A percentile compares a stretch with the other conserved stretches of the same genome.
These are phyloP conservation scores for Babjeviella inositovora DNA, from an alignment of 805 yeast species.

Conservation along the genomic window DNA sequence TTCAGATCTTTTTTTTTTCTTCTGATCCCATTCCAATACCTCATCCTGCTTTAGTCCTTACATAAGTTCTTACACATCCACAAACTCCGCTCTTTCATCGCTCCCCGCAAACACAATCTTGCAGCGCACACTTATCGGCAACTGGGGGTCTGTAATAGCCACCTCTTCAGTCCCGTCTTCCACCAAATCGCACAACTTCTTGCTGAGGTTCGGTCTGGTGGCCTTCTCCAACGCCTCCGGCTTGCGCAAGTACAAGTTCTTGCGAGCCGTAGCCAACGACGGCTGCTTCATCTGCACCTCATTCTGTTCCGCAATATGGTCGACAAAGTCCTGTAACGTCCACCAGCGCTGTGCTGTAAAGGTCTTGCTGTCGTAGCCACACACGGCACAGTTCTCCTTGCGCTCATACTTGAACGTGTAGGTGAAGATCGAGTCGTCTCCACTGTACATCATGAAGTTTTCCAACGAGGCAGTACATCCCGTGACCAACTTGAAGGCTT, in stretches of 20 bases:
- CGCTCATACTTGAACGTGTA: constrained; percentile 53
- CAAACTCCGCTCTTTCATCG: no score
- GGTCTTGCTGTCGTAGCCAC: constrained; percentile 28
- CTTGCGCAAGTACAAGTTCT: constrained; percentile 14
- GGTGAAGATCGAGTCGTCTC: constrained; percentile 64
- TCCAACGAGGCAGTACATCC: constrained; percentile 48
- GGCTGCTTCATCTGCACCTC: constrained; percentile 7
- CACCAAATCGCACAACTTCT: constrained; percentile 10
- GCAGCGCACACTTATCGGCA: constrained; percentile 17
- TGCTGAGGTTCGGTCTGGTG: constrained; percentile 13
- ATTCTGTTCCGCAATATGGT: constrained; percentile 9
- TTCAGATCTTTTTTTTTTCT: no score
- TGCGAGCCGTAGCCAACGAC: constrained; percentile 13
- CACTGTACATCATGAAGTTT: constrained; percentile 80
- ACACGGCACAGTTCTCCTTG: constrained; percentile 56
- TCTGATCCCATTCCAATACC: no score
- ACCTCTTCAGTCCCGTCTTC: constrained; percentile 16
- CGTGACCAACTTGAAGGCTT: constrained; percentile 66
- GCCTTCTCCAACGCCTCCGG: constrained; percentile 15
- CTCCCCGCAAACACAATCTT: constrained; percentile 7
- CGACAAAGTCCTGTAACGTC: constrained; percentile 14
- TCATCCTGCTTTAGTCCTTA: no score
- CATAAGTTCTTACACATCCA: no score
- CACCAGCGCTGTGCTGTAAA: no score
- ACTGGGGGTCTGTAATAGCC: constrained; percentile 18